Conservation (phyloP, 345 rosid genomes). For the Aegle marmelos region DNA sequence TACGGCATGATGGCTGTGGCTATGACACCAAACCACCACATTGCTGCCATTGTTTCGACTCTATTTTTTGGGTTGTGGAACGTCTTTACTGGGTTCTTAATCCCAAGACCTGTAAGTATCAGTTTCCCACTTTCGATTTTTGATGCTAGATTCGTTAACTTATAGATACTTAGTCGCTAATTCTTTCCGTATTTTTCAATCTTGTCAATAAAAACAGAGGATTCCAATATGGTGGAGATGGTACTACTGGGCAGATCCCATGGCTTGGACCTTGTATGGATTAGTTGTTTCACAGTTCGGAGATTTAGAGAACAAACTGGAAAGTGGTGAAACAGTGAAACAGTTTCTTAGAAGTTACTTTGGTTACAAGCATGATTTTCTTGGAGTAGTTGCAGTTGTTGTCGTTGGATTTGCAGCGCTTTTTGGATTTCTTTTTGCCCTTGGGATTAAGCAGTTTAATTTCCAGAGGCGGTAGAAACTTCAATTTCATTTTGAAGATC, state of each 20-base stretch:
- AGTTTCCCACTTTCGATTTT: too few species aligned
- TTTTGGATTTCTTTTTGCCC: conserved; percentile 18
- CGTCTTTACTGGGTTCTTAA: conserved; percentile 59
- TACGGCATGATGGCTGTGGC: conserved; percentile 75
- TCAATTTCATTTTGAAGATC: neutral
- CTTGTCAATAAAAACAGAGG: conserved; percentile 16
- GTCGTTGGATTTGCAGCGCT: conserved; percentile 11
- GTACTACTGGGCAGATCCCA: conserved; percentile 51
- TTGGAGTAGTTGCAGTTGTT: conserved; percentile 11
- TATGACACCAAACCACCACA: conserved; percentile 62
- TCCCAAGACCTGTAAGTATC: conserved; percentile 33
- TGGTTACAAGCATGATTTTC: conserved; percentile 21
- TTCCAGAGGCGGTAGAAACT: conserved; percentile 24
- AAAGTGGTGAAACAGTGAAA: conserved; percentile 1
- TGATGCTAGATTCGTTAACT: too few species aligned
- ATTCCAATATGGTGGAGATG: conserved; percentile 55
- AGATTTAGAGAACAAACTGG: conserved; percentile 21
- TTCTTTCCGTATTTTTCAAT: neutral
- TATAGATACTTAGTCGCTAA: neutral
- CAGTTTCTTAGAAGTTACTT: conserved; percentile 14
- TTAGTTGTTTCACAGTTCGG: conserved; percentile 40
- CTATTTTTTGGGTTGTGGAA: conserved; percentile 58
- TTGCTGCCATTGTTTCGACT: conserved; percentile 47
- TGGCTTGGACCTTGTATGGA: conserved; percentile 51
- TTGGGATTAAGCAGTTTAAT: conserved; percentile 10